These are phyloP conservation scores for Alternaria sp. DNA, from an alignment of 2,329 filamentous ascomycete genomes.

Conservation along the genomic window DNA sequence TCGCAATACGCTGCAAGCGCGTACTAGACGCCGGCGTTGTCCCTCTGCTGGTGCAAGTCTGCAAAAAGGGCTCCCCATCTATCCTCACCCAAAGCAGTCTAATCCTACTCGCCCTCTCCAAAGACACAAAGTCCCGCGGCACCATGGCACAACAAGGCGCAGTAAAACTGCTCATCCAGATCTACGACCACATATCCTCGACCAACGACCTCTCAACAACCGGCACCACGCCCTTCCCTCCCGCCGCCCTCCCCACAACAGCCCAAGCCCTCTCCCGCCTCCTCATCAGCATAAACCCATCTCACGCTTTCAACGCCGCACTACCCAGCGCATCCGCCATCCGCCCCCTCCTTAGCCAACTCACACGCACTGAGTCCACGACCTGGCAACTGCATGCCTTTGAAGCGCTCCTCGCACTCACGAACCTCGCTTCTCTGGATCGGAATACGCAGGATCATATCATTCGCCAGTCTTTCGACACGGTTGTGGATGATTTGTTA, in stretches of 20 bases:
- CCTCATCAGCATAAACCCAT: slow-evolving; percentile 83
- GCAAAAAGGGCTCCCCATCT: slow-evolving; percentile 72
- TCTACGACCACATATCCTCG: slow-evolving; percentile 64
- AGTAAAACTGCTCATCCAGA: slow-evolving; percentile 79
- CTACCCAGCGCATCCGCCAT: slow-evolving; percentile 79
- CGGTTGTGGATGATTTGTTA: slow-evolving; percentile 78
- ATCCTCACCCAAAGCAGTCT: slow-evolving; percentile 75
- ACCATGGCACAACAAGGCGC: slow-evolving; percentile 92
- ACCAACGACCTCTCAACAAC: slow-evolving; percentile 53
- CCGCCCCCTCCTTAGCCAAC: slow-evolving; percentile 76
- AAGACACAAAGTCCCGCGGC: slow-evolving; percentile 75
- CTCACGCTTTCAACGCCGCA: slow-evolving; percentile 81
- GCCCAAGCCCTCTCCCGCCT: slow-evolving; percentile 85
- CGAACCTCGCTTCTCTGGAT: slow-evolving; percentile 84
- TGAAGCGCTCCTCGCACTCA: slow-evolving; percentile 88
- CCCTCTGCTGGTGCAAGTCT: slow-evolving; percentile 76
- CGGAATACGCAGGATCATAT: slow-evolving; percentile 69
- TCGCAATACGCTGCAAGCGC: slow-evolving; percentile 74
- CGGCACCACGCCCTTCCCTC: slow-evolving; percentile 40
- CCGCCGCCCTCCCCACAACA: slow-evolving; percentile 58
- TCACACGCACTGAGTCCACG: slow-evolving; percentile 65
- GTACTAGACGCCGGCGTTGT: slow-evolving; percentile 81
- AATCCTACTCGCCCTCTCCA: slow-evolving; percentile 79
- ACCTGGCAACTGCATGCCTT: slow-evolving; percentile 84
- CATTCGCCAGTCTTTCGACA: slow-evolving; percentile 74